Evolutionary conservation across 2,329 filamentous ascomycete species (phyloP).

Genomic region (Colletotrichum tropicale): DNA sequence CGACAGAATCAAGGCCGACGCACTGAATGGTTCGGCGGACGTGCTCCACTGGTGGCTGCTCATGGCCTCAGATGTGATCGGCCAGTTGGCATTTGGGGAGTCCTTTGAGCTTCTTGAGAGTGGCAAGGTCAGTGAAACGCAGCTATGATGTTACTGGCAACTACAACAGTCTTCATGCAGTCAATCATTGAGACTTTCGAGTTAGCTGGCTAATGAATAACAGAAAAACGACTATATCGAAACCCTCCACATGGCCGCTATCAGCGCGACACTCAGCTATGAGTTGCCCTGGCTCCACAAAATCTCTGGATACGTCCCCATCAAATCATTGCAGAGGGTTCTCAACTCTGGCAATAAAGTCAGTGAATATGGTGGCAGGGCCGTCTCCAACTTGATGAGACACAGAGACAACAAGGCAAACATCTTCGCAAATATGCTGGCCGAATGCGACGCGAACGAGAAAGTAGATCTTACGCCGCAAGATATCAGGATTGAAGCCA

Average conservation of each 20-base stretch:
- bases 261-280: background rate
- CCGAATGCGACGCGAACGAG: background rate
- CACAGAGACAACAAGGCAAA: background rate
- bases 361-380: background rate
- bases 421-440: background rate
- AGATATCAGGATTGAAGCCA: slow-evolving; percentile 45
- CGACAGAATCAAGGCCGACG: slow-evolving; percentile 49
- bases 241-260: background rate
- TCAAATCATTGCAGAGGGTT: background rate
- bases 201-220: background rate
- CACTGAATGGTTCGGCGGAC: slow-evolving; percentile 41
- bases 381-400: background rate
- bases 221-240: background rate
- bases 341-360: background rate
- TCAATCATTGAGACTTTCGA: background rate
- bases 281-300: background rate
- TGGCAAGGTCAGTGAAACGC: slow-evolving; percentile 40
- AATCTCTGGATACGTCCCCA: background rate
- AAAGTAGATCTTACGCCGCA: background rate
- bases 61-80: slow-evolving; percentile 59
- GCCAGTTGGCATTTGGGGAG: slow-evolving; percentile 57
- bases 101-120: slow-evolving; percentile 56
- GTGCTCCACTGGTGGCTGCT: slow-evolving; percentile 59
- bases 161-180: background rate
- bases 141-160: fast-evolving